Percentiles rank a stretch among this genome's conserved stretches.
Conservation (phyloP, 225 moss, liverwort and hornwort species). For the Asterella californica region DNA sequence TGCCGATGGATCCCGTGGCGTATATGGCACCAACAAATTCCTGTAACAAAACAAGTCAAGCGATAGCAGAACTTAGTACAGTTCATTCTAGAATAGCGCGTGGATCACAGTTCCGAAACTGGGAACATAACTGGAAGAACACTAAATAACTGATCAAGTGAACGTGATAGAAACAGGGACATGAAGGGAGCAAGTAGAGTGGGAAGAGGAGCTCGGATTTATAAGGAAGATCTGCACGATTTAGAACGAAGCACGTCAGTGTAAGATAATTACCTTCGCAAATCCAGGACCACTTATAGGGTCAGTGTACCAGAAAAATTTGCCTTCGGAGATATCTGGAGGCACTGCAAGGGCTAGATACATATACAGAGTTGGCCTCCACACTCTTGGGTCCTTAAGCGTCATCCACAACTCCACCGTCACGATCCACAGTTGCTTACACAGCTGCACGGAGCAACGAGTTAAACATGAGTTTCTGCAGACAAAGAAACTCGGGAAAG, state of each 20-base stretch:
- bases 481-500: neutral
- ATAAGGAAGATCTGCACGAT: neutral
- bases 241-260: neutral
- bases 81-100: neutral
- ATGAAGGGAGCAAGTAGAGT: neutral
- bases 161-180: too few species aligned
- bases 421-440: slow-evolving; percentile 67
- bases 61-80: neutral
- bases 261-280: slow-evolving; percentile 50
- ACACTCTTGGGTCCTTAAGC: slow-evolving; percentile 67
- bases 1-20: slow-evolving; percentile 82
- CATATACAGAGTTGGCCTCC: slow-evolving; percentile 88
- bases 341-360: slow-evolving; percentile 71
- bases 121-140: neutral
- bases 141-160: neutral
- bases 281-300: slow-evolving; percentile 67
- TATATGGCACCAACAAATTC: slow-evolving; percentile 88
- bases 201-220: neutral
- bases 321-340: slow-evolving; percentile 87
- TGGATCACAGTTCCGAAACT: neutral
- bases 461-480: neutral
- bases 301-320: slow-evolving; percentile 92
- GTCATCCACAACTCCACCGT: slow-evolving; percentile 71
- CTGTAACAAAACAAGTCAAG: slow-evolving; percentile 28
- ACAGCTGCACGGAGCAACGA: slow-evolving; percentile 43